Conservation (phyloP, 805 yeast genomes). For the Ogataea minuta region DNA sequence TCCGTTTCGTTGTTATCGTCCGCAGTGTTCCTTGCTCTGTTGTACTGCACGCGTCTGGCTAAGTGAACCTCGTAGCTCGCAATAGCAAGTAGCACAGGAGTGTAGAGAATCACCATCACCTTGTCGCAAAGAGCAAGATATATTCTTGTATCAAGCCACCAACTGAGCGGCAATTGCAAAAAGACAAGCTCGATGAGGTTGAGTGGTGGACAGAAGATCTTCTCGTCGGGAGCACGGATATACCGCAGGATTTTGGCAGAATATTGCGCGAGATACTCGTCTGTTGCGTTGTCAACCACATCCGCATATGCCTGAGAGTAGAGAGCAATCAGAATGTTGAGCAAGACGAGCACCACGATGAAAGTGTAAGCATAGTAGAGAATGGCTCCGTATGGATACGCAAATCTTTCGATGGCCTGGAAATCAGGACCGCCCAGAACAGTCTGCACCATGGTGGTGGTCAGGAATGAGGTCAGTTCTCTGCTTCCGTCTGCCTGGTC, state of each 20-base stretch:
- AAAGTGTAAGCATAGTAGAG: conserved; percentile 77
- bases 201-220: conserved; percentile 82
- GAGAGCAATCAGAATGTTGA: conserved; percentile 81
- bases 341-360: conserved; percentile 67
- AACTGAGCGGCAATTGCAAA: conserved; percentile 43
- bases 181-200: conserved; percentile 66
- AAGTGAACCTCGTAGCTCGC: conserved; percentile 61
- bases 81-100: conserved; percentile 62
- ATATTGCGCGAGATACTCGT: conserved; percentile 80
- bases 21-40: conserved; percentile 56
- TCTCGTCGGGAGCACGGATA: conserved; percentile 84
- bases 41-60: conserved; percentile 71
- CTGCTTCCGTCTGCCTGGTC: conserved; percentile 85
- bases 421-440: conserved; percentile 76
- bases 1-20: conserved; percentile 82
- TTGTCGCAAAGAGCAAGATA: conserved; percentile 44
- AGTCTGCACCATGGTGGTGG: conserved; percentile 65
- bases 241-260: conserved; percentile 82
- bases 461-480: conserved; percentile 65
- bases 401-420: conserved; percentile 64
- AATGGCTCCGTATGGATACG: conserved; percentile 82
- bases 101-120: conserved; percentile 63
- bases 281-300: conserved; percentile 78
- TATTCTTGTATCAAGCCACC: conserved; percentile 33
- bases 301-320: conserved; percentile 81